Evolutionary conservation across 1,139 yeast genomes (phyloP), one percentile per base, ranked within the genome.

Genomic region (Blastobotrys apis): DNA sequence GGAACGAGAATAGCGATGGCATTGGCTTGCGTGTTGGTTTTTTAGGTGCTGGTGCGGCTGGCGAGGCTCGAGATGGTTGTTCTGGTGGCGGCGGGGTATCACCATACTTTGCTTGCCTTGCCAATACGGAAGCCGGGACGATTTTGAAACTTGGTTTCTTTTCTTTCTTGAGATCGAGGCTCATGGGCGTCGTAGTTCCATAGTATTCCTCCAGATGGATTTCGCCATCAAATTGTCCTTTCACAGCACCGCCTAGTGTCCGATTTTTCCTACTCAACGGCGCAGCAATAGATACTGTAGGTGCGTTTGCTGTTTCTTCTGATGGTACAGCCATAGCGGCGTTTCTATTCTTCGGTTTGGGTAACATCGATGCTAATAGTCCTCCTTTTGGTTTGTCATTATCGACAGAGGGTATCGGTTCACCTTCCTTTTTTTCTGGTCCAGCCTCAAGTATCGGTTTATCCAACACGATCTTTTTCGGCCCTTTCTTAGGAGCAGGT

Each of bases 61-160:
- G 20, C 30, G 23, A 13, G 31, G 39, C 15, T 13, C 29, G 32
- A 4, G 33, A 8, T 9, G 3, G 17, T 10, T 5, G 9, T 17
- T n/a, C 16, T 31, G 32, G 37, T n/a, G 33, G 30, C 22, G 4
- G 16, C n/a, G 32, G 26, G 15, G 20, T 39, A 17, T 39, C 33
- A 16, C 54, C 59, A 25, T 54, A 50, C 39, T 56, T 58, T n/a
- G 57, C 59, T 20, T 39, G 45, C n/a, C 58, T 41, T 2, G 60
- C 61, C n/a, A 56, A 51, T 5, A 57, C 58, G 6, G 60, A 46
- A 1, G 61, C 60, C 13, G 62, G 60, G 3, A 58, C 49, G 6
- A 58, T 44, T 33, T 48, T 42, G 19, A 20, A n/a, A 23, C 9
- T 16, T 4, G 34, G 38, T 10, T 3, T 6, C 16, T 19, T 38